Percentiles rank a stretch among this genome's conserved stretches.
These are phyloP conservation scores for Globisporangium megalacanthum DNA, from an alignment of 352 stramenopile genomes.

Conservation along the genomic window DNA sequence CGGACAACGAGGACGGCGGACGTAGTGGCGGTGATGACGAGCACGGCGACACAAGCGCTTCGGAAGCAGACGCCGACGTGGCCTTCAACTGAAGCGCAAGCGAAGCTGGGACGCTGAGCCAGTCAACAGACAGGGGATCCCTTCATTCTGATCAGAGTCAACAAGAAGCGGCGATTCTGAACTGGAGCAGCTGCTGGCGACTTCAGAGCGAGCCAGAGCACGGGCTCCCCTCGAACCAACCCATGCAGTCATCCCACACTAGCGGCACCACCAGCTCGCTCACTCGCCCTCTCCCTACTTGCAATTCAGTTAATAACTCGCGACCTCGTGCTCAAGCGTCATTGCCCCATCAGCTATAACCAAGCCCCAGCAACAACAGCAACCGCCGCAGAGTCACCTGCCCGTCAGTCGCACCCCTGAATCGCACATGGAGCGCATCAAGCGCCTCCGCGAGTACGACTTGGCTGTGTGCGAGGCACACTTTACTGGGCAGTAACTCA, in stretches of 20 bases:
- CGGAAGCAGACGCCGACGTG: background rate
- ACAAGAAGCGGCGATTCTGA: background rate
- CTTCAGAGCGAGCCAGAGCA: too few relatives aligned
- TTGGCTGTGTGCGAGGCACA: too few relatives aligned
- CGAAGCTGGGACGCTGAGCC: too few relatives aligned
- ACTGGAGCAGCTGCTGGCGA: background rate
- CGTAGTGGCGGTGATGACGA: background rate
- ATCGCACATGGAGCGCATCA: slow-evolving; percentile 4
- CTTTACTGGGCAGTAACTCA: too few relatives aligned
- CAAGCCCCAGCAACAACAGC: background rate
- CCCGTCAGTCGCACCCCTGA: background rate
- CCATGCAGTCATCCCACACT: background rate
- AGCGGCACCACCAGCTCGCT: too few relatives aligned
- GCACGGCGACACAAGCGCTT: background rate
- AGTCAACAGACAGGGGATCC: too few relatives aligned
- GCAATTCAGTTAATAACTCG: too few relatives aligned
- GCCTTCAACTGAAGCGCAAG: background rate
- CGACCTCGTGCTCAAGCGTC: too few relatives aligned
- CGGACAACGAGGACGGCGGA: background rate
- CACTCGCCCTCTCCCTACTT: too few relatives aligned
- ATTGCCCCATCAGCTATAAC: too few relatives aligned
- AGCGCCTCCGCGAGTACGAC: slow-evolving; percentile 12
- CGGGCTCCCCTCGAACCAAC: too few relatives aligned
- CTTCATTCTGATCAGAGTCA: background rate
- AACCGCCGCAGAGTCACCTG: background rate